A percentile compares a stretch with the other conserved stretches of the same genome.
Conservation (phyloP, 2,329 filamentous ascomycete genomes). For the Epichloe brachyelytri region DNA sequence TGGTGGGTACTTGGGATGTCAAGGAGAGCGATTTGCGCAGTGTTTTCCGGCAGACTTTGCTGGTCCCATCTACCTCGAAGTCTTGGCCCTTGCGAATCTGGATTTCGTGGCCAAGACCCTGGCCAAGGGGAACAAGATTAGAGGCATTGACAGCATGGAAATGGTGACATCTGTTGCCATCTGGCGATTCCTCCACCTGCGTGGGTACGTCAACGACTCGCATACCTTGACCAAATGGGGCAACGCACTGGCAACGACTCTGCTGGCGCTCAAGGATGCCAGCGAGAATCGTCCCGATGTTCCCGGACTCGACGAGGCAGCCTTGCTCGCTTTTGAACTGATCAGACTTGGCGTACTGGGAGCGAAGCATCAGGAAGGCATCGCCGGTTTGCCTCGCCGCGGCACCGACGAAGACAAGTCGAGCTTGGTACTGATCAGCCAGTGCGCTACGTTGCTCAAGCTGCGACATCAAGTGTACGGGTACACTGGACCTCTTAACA, state of each 20-base stretch:
- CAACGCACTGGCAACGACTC: conserved; percentile 57
- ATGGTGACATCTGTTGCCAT: conserved; percentile 60
- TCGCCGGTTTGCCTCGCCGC: conserved; percentile 42
- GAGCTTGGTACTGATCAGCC: conserved; percentile 70
- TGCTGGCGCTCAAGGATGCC: conserved; percentile 48
- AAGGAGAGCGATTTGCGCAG: conserved; percentile 42
- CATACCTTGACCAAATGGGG: conserved; percentile 81
- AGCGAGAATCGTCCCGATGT: conserved; percentile 31
- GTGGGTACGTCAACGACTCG: conserved; percentile 67
- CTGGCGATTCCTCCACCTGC: conserved; percentile 81
- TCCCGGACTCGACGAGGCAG: conserved; percentile 55
- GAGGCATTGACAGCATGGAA: conserved; percentile 52
- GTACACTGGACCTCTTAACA: conserved; percentile 87
- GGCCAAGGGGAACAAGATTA: conserved; percentile 41
- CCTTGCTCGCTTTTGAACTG: conserved; percentile 76
- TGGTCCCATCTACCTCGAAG: conserved; percentile 38
- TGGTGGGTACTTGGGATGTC: conserved; percentile 57
- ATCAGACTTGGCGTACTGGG: conserved; percentile 68
- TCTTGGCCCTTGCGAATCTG: conserved; percentile 54
- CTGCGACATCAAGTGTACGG: conserved; percentile 74
- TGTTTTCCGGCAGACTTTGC: conserved; percentile 29
- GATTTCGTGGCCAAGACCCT: conserved; percentile 60
- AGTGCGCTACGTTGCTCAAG: conserved; percentile 71
- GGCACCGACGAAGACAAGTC: conserved; percentile 59
- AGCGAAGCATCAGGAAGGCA: conserved; percentile 45